phyloP scores from a whole-genome alignment of 805 yeast genomes.

The Candida insectalens region DNA sequence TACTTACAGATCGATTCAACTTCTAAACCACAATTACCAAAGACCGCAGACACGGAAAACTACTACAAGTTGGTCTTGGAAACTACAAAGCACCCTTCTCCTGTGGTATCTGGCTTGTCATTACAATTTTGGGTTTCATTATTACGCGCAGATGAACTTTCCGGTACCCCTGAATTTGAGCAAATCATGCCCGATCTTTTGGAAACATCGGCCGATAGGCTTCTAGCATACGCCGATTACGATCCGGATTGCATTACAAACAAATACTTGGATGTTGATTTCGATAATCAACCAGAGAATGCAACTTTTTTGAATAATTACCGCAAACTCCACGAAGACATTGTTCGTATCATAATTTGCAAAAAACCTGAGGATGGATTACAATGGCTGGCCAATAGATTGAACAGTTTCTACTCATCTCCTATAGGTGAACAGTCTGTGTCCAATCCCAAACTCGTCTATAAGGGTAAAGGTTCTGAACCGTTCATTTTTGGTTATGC shows the following conservation, averaged over 20 bases:
- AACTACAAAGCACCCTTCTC: constrained; percentile 75
- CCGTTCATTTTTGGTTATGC: constrained; percentile 71
- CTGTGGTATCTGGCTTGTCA: constrained; percentile 85
- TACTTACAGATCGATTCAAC: constrained; percentile 28
- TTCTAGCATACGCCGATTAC: constrained; percentile 61
- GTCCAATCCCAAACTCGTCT: constrained; percentile 40
- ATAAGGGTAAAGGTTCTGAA: constrained; percentile 45
- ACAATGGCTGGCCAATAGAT: constrained; percentile 67
- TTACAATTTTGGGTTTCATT: constrained; percentile 92
- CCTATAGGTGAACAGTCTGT: constrained; percentile 58
- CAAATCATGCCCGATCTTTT: constrained; percentile 56
- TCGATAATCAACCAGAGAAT: constrained; percentile 77
- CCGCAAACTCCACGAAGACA: constrained; percentile 79
- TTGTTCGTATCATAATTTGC: constrained; percentile 81
- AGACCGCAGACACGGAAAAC: constrained; percentile 49
- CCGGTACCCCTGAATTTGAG: constrained; percentile 46
- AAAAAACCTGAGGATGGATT: constrained; percentile 75
- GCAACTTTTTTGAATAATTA: constrained; percentile 70
- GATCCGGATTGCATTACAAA: constrained; percentile 57
- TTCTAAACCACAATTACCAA: constrained; percentile 29
- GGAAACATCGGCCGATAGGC: constrained; percentile 67
- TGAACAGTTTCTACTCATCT: constrained; percentile 65
- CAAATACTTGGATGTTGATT: constrained; percentile 70
- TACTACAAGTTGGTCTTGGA: constrained; percentile 69
- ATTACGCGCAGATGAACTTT: constrained; percentile 68